Percentiles rank a stretch among this genome's conserved stretches.
Evolutionary conservation across 1,139 yeast species (phyloP).

Genomic region (Geotrichum cucujoidarum): DNA sequence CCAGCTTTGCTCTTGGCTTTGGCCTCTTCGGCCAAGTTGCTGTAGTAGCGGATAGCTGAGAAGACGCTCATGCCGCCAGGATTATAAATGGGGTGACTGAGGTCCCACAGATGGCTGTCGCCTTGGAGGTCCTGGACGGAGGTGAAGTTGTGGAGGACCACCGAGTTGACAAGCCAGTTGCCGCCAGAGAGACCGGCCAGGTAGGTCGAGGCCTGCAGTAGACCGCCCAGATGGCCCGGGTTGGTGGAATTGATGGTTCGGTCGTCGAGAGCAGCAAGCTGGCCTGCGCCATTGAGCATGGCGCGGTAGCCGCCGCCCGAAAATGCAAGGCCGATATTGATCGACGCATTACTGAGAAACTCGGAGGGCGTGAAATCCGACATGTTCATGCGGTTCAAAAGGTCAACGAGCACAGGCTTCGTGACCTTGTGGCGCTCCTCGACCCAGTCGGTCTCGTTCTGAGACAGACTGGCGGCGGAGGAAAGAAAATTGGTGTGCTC

Average conservation of each 20-base stretch:
- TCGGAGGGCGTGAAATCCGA: constrained; percentile 52
- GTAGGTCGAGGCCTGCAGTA: constrained; percentile 73
- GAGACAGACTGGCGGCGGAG: constrained; percentile 24
- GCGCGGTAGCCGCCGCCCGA: constrained; percentile 95
- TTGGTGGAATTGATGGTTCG: constrained; percentile 57
- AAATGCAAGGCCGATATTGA: constrained; percentile 66
- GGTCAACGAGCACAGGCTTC: constrained; percentile 49
- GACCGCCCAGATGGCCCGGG: constrained; percentile 69
- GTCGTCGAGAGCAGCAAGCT: constrained; percentile 70
- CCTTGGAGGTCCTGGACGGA: constrained; percentile 55
- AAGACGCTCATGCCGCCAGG: too few relatives aligned
- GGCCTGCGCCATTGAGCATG: constrained; percentile 84
- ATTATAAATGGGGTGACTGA: constrained; percentile 54
- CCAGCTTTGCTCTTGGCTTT: constrained; percentile 68
- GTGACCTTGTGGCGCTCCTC: constrained; percentile 48
- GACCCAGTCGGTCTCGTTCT: constrained; percentile 27
- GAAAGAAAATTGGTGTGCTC: constrained; percentile 21
- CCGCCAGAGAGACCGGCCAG: constrained; percentile 86
- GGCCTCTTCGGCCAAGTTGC: constrained; percentile 49
- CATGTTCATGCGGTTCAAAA: constrained; percentile 53
- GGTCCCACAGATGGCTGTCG: constrained; percentile 70
- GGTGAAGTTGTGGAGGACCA: constrained; percentile 78
- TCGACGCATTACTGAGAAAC: constrained; percentile 49
- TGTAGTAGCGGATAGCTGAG: constrained; percentile 51
- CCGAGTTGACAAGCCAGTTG: constrained; percentile 81